A percentile compares a stretch with the other conserved stretches of the same genome.
Evolutionary conservation across 1,284 basidiomycete genomes (phyloP).

Genomic region (Marasmius tenuissimus): DNA sequence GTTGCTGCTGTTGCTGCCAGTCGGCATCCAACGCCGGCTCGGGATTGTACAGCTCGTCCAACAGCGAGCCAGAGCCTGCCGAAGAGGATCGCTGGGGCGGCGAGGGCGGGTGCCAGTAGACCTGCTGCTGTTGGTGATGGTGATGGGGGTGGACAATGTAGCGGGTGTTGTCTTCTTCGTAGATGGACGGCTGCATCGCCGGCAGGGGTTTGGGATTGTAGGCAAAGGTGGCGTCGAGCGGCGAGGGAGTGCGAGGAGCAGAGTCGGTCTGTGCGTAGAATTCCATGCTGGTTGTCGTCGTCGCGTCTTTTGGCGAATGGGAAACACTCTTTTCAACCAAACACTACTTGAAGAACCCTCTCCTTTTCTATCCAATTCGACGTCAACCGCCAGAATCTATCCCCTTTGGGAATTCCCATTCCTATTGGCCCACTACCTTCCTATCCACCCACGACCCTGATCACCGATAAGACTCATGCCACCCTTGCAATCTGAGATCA

Average conservation of each 20-base stretch:
- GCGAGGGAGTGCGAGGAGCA: background rate
- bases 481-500: background rate
- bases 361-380: too few species aligned
- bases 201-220: background rate
- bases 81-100: background rate
- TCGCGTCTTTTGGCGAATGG: background rate
- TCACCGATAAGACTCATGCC: background rate
- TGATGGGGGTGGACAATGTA: background rate
- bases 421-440: background rate
- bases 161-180: background rate
- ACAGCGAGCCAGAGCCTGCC: background rate
- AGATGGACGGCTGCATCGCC: background rate
- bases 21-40: background rate
- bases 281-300: background rate
- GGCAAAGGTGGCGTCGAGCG: background rate
- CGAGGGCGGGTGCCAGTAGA: background rate
- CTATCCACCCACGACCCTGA: background rate
- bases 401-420: background rate
- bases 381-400: background rate
- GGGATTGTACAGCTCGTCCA: background rate
- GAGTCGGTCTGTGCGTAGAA: background rate
- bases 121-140: background rate
- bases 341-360: too few species aligned
- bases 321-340: background rate
- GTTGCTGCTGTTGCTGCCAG: background rate